Conservation (phyloP, 2,329 filamentous ascomycete species). For the Ascomycota sp. region DNA sequence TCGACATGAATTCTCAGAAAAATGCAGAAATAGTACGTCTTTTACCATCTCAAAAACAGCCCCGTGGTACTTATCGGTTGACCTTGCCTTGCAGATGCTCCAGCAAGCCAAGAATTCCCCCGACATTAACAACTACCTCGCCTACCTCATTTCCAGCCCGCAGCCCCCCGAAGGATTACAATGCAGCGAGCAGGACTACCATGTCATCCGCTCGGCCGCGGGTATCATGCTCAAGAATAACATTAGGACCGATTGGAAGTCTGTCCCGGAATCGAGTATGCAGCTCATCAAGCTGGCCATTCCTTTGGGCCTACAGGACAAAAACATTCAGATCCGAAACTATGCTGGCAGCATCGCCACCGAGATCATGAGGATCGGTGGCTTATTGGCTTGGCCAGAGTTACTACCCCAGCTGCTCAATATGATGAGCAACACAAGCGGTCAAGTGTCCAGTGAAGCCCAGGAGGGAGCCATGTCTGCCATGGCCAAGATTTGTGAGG, state of each 20-base stretch:
- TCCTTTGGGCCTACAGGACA: conserved; percentile 62
- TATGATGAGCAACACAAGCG: conserved; percentile 52
- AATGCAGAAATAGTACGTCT: conserved; percentile 64
- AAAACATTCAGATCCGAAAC: conserved; percentile 62
- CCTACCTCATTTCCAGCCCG: conserved; percentile 65
- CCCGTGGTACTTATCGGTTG: background rate
- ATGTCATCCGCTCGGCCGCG: conserved; percentile 65
- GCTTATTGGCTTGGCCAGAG: conserved; percentile 79
- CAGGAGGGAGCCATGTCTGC: conserved; percentile 92
- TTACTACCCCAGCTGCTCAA: conserved; percentile 65
- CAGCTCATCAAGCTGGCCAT: conserved; percentile 62
- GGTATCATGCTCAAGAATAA: conserved; percentile 95
- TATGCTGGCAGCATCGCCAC: conserved; percentile 89
- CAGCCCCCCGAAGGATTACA: conserved; percentile 39
- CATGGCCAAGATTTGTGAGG: conserved; percentile 88
- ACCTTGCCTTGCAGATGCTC: conserved; percentile 50
- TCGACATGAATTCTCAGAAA: conserved; percentile 62
- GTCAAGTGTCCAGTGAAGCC: conserved; percentile 45
- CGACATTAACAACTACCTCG: conserved; percentile 93
- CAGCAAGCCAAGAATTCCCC: conserved; percentile 70
- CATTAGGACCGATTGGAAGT: conserved; percentile 53
- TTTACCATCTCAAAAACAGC: background rate
- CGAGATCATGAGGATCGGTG: conserved; percentile 68
- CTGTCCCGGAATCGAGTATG: conserved; percentile 53
- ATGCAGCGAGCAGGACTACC: conserved; percentile 40